These are phyloP conservation scores for Cicer bijugum DNA, from an alignment of 306 rosid genomes.

Conservation along the genomic window DNA sequence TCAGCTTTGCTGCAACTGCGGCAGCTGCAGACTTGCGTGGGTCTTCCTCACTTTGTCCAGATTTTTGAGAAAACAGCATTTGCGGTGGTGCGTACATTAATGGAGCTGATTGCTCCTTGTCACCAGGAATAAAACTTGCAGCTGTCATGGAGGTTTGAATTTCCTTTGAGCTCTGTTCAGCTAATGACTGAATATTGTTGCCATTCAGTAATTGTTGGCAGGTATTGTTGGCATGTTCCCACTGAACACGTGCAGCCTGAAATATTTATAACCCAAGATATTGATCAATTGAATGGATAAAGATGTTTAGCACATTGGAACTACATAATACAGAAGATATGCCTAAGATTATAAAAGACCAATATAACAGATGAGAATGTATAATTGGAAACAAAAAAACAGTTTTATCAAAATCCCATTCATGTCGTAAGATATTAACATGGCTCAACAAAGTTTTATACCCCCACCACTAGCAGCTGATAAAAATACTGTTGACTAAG, in stretches of 20 bases:
- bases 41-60: slow-evolving; percentile 72
- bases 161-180: slow-evolving; percentile 73
- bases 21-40: slow-evolving; percentile 96
- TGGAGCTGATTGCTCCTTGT: slow-evolving; percentile 80
- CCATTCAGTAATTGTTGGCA: slow-evolving; percentile 60
- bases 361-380: neutral
- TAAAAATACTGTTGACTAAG: neutral
- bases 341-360: neutral
- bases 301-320: no score
- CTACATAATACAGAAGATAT: neutral
- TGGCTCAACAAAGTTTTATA: no score
- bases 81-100: slow-evolving; percentile 70
- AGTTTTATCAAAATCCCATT: slow-evolving; percentile 5
- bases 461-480: no score
- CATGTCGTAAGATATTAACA: no score
- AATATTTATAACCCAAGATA: slow-evolving; percentile 26
- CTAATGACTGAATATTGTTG: slow-evolving; percentile 53
- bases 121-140: slow-evolving; percentile 55
- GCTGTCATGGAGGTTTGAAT: slow-evolving; percentile 64
- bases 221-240: slow-evolving; percentile 62
- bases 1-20: slow-evolving; percentile 95
- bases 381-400: neutral
- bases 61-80: slow-evolving; percentile 56
- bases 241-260: slow-evolving; percentile 85
- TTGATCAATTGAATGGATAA: no score